phyloP scores from a whole-genome alignment of 768 basidiomycete genomes.

The Lentinus brumalis region DNA sequence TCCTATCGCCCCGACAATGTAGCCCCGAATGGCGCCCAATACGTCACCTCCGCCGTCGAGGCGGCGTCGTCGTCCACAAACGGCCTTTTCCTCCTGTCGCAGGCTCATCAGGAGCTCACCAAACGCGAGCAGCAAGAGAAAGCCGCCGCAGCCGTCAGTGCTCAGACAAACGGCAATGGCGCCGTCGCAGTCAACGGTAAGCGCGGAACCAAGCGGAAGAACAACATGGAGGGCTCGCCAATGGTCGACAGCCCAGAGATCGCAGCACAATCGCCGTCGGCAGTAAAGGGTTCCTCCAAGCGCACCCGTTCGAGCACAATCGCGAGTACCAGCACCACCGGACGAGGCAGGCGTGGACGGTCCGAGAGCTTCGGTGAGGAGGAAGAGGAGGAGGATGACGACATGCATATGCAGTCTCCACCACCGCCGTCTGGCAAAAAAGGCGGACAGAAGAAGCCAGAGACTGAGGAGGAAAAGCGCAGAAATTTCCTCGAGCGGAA shows the following conservation, averaged over 20 bases:
- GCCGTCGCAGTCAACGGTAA: conserved; percentile 36
- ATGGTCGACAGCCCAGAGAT: conserved; percentile 16
- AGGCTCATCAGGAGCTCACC: conserved; percentile 95
- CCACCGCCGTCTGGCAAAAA: conserved; percentile 19
- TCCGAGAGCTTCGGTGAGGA: conserved; percentile 33
- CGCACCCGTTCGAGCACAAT: conserved; percentile 42
- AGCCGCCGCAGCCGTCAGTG: conserved; percentile 32
- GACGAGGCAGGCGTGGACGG: conserved; percentile 26
- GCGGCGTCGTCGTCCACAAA: conserved; percentile 81
- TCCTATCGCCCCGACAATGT: conserved; percentile 15
- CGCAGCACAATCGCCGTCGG: conserved; percentile 6
- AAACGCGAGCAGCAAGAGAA: conserved; percentile 86
- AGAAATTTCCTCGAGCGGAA: conserved; percentile 97
- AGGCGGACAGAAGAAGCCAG: conserved; percentile 65
- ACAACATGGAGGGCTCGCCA: conserved; percentile 43
- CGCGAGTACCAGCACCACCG: conserved; percentile 21
- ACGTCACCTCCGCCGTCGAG: conserved; percentile 47
- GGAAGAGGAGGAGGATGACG: conserved; percentile 39
- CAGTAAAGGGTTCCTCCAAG: conserved; percentile 28
- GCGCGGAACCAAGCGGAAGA: conserved; percentile 76
- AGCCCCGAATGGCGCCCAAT: conserved; percentile 20
- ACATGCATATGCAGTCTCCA: conserved; percentile 25
- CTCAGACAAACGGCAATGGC: conserved; percentile 18
- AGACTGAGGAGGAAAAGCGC: conserved; percentile 98
- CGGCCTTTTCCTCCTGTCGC: conserved; percentile 89